Evolutionary conservation across 192 early-diverging fungal genomes (phyloP), one percentile per base, ranked within the genome.

Genomic region (Entomortierella lignicola): DNA sequence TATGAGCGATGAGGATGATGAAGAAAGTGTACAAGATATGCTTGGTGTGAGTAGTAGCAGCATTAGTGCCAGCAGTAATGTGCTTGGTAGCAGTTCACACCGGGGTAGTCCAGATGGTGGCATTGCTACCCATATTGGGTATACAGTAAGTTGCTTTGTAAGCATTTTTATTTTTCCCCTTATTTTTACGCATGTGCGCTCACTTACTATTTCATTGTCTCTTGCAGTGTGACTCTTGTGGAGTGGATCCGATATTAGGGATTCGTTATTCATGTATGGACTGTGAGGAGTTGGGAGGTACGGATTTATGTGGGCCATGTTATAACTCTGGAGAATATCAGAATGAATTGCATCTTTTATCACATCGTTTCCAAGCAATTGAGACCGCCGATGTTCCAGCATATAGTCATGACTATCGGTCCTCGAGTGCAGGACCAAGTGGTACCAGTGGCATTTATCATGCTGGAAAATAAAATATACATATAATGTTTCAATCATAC

Each of bases 181-280:
- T 15, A 20, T 4, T 4, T 15, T 4, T 47, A 47, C 44, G 44
- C 41, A n/a, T 30, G n/a, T 56, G n/a, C 43, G 15, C 42, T 5
- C 39, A 12, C 26, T 48, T 20, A 30, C 13, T 69, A 72, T n/a
- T 26, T n/a, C 17, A 17, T 10, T 58, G 23, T 23, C 55, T 62
- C 51, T 31, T 74, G 63, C 77, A 91, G 80, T 93, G 92, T 72
- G 89, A 92, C 81, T 81, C 85, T 21, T 93, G 92, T 71, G 83
- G 86, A 23, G 83, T 88, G 12, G 92, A 93, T 55, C 92, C 92
- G 6, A 92, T 93, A 56, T 80, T 93, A 18, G 92, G 92, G 21
- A 81, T 87, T 21, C 86, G 89, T 4, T 91, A 91, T 74, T 88
- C 89, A 52, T 93, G 92, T 52, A 69, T 82, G 37, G 83, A 88